phyloP scores from a whole-genome alignment of 1,139 yeast genomes.

The Lodderomyces jiufengensis region DNA sequence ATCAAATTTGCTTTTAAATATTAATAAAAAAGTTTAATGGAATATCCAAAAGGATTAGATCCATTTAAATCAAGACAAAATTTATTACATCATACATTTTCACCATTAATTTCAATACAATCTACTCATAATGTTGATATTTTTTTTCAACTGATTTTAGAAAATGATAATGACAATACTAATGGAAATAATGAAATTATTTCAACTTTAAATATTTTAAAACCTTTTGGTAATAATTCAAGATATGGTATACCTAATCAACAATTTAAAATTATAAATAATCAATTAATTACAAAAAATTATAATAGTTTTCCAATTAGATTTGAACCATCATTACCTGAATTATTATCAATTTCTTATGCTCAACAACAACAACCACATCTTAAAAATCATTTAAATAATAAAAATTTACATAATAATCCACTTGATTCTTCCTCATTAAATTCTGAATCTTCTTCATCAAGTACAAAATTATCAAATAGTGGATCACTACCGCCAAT shows the following conservation, averaged over 20 bases:
- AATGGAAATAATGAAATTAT: constrained; percentile 20
- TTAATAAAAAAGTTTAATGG: constrained; percentile 14
- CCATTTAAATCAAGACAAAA: constrained; percentile 43
- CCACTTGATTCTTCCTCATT: neutral
- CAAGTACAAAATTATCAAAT: neutral
- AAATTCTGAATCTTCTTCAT: neutral
- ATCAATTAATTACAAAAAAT: constrained; percentile 39
- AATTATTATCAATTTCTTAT: constrained; percentile 31
- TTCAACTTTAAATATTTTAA: constrained; percentile 32
- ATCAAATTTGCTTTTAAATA: no score
- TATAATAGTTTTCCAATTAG: constrained; percentile 46
- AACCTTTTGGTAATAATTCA: constrained; percentile 49
- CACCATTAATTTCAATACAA: constrained; percentile 56
- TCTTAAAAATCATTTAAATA: constrained; percentile 5
- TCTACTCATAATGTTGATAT: constrained; percentile 51
- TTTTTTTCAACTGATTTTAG: constrained; percentile 34
- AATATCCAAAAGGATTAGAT: constrained; percentile 39
- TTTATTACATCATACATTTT: constrained; percentile 47
- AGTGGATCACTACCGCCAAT: constrained; percentile 3
- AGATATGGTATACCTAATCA: constrained; percentile 35
- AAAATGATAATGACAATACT: neutral
- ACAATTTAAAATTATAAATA: constrained; percentile 37
- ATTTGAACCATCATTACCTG: constrained; percentile 42
- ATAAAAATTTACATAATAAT: neutral
- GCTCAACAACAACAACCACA: constrained; percentile 15